Base-by-base conservation (phyloP, 2,329 filamentous ascomycete genomes). In the Hymenotorrendiella dingleyae region DNA sequence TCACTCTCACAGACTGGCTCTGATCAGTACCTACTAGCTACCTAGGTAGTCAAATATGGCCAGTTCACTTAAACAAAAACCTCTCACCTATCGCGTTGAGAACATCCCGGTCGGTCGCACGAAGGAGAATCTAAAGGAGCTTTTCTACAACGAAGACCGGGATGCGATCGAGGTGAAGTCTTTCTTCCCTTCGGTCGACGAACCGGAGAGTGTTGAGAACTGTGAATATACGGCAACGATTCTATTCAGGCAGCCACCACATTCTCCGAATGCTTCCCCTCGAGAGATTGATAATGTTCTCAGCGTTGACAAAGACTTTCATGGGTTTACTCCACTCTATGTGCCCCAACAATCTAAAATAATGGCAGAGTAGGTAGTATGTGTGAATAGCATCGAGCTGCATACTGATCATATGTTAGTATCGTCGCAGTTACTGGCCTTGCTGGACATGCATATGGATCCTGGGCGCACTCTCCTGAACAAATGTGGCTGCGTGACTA, bases 391-490 rank as follows among this genome's bases (percentile, higher is more conserved):
- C n/a, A n/a, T n/a, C n/a, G n/a, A n/a, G n/a, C n/a, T n/a, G n/a
- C n/a, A n/a, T n/a, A n/a, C n/a, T n/a, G n/a, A n/a, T n/a, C n/a
- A n/a, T n/a, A n/a, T n/a, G n/a, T n/a, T 30, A 48, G 42, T 10
- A 39, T 48, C n/a, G 58, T 70, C 21, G 67, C 67, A 5, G 63
- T 69, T 23, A 66, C 68, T 50, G 65, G 66, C 12, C 60, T 69
- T 11, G 64, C 64, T 48, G 65, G 65, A 11, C 49, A 68, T 43
- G 57, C 62, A 5, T 55, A 58, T 21, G 55, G 55, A 21, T 66
- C 66, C 34, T 69, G 65, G 64, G 63, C 61, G n/a, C 34, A 38
- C 6, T 56, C 59, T 14, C 51, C 58, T 33, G 54, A 53, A 4
- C 51, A 60, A 22, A 62, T 53, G 48, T 68, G 66, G 65, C 54